Evolutionary conservation across 345 rosid genomes (phyloP), one percentile per base, ranked within the genome.

Genomic region (Rhizophora mangle): DNA sequence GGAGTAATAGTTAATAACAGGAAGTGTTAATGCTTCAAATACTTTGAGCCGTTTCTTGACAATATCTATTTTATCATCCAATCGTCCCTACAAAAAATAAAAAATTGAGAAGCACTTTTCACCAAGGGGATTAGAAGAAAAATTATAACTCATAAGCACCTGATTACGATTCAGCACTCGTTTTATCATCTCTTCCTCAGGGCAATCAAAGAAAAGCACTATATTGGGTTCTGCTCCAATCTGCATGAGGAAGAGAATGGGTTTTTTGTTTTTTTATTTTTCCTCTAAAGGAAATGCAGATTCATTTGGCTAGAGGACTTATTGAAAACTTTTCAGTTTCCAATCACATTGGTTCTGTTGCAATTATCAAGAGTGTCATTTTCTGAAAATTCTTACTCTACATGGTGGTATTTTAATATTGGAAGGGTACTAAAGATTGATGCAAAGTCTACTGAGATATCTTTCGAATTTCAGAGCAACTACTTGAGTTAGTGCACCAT

Each of bases 1-100:
- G n/a, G 83, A 76, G 80, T 89, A 91, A 84, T 91, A 84, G 62
- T 83, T 74, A 21, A 94, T 78, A 62, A 94, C 96, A 46, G 93
- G 97, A 67, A 83, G 91, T 82, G 74, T 88, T 71, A 85, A 79
- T 65, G 81, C 86, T 56, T 47, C 52, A 63, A 76, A 70, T 43
- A 60, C 65, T 77, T 71, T 51, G 18, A 63, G 68, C 36, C 80
- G 80, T 26, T 63, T 67, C 64, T 72, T 68, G 67, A 77, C 29
- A 49, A 72, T 77, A 39, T 77, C 76, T 68, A 72, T 68, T 55
- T 72, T 77, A 51, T 72, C 80, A 30, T 77, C 76, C 49, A 67
- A 63, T 53, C 80, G 70, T 3, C 76, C 80, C 80, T 77, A 69
- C 80, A 68, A 31, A 4, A 63, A 7, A 26, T 6, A 66, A 8